Evolutionary conservation across 2,329 filamentous ascomycete species (phyloP).

Genomic region (Phialophora tarda): DNA sequence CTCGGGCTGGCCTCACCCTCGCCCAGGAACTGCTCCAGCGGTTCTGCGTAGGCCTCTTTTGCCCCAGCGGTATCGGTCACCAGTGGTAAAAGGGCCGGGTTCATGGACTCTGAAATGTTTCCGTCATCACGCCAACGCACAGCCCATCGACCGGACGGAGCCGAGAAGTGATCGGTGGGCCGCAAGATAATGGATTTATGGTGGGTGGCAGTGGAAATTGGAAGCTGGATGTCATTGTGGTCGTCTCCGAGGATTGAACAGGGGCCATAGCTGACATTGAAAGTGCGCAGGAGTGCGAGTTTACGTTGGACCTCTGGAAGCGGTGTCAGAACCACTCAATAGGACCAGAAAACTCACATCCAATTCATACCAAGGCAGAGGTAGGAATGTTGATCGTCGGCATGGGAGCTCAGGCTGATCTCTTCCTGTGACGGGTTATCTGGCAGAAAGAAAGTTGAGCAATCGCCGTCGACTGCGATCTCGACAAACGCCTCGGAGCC

Average conservation of each 20-base stretch:
- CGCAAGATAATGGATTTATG: slow-evolving; percentile 28
- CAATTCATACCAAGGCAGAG: slow-evolving; percentile 27
- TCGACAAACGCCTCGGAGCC: slow-evolving; percentile 5
- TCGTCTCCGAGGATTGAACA: slow-evolving; percentile 14
- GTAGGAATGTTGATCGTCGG: slow-evolving; percentile 20
- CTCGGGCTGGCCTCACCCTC: not conserved
- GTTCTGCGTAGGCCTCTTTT: not conserved
- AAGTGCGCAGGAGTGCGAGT: slow-evolving; percentile 23
- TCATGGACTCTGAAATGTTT: slow-evolving; percentile 26
- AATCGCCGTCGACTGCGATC: slow-evolving; percentile 12
- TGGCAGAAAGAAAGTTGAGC: slow-evolving; percentile 15
- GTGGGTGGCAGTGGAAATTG: slow-evolving; percentile 18
- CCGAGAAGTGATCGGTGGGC: slow-evolving; percentile 26
- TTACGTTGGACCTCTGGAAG: slow-evolving; percentile 23
- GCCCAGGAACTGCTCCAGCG: not conserved
- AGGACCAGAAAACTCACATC: not conserved
- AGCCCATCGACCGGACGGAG: slow-evolving; percentile 24
- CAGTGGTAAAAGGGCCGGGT: slow-evolving; percentile 17
- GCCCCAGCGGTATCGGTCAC: not conserved
- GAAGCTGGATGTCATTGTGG: slow-evolving; percentile 22
- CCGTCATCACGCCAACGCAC: slow-evolving; percentile 23
- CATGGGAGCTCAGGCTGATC: slow-evolving; percentile 9
- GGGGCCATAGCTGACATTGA: slow-evolving; percentile 13
- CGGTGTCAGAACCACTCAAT: slow-evolving; percentile 5
- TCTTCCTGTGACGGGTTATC: slow-evolving; percentile 7